Evolutionary conservation across 1,284 basidiomycete genomes (phyloP), one percentile per base, ranked within the genome.

Genomic region (Ustilago nuda): DNA sequence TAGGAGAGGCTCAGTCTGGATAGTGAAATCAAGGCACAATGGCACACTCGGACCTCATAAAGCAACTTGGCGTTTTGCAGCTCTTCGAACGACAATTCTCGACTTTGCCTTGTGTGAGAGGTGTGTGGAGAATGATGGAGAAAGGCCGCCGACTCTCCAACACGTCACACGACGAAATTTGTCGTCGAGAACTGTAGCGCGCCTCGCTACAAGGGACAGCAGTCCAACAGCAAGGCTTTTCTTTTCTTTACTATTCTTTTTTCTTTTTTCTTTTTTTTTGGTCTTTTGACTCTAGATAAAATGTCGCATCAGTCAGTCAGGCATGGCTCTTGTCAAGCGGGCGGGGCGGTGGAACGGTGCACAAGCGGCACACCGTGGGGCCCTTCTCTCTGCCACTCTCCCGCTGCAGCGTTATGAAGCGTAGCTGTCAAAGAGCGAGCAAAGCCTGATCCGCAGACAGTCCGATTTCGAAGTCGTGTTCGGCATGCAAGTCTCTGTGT

Each of bases 131-230:
- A 19, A 50, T 32, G 12, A 2, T 3, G 15, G 32, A 46, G 33
- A 43, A 27, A 23, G 27, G 35, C 52, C 50, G 50, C 48, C 48
- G 50, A 60, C 50, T 60, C 43, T 39, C 51, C 41, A 36, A 37
- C 17, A 41, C 4, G 13, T 27, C 36, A 55, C n/a, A 55, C 7
- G n/a, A 13, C 19, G 35, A 55, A n/a, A 33, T 50, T 35, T 52
- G 19, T 52, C 19, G 39, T 17, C 30, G 39, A 45, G 2, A 27
- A 27, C 23, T 27, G 39, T 12, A 55, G 61, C 53, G 61, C 61
- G 61, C 54, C 61, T 62, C 61, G 61, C 43, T 56, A 55, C 12
- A 50, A 56, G 19, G 19, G 2, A 19, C 17, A 45, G 43, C 43
- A 45, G 17, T 11, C n/a, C 17, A 45, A 37, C 53, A 53, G 27